Evolutionary conservation across 2,329 filamentous ascomycete species (phyloP), one percentile per base, ranked within the genome.

Genomic region (Fusarium pilosicola): DNA sequence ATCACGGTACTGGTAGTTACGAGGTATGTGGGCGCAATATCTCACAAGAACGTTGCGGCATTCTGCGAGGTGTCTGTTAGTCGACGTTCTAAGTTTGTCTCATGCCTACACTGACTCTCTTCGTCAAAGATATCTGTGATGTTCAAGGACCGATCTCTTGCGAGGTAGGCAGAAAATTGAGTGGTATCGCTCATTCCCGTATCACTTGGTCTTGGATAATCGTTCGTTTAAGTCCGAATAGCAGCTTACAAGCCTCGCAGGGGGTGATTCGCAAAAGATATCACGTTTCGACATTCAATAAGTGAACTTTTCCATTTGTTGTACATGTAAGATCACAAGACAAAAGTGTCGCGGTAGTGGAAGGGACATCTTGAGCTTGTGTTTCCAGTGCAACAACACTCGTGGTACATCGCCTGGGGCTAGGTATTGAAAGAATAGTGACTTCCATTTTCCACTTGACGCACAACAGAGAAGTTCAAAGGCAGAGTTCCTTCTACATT

Each of bases 1-100:
- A 74, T 86, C 85, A 57, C 82, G 82, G 67, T 86, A 86, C 62
- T 84, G 83, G 65, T 83, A 85, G 62, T 86, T 86, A 48, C 85
- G 81, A 44, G 84, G 85, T 34, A 86, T 81, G 69, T 84, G 82
- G 15, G 80, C 81, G 58, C 84, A 85, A 52, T 84, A 83, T 77
- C 83, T 79, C 34, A 85, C 82, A 24, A 86, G 82, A 12, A 85
- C 83, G 57, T 84, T 85, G 44, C 84, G 83, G 61, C 85, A 86
- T 76, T 85, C 84, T 85, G n/a, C 15, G 15, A 7, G 8, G 36
- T 55, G 11, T 26, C 17, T 61, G 45, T 73, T 13, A 70, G 68
- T 28, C 12, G 14, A 17, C 13, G n/a, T 42, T 15, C 22, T 46
- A 22, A 36, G 20, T 26, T 17, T 18, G 34, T 22, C 44, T 42